phyloP scores from a whole-genome alignment of 2,329 filamentous ascomycete genomes.

The Penicillium sp. region DNA sequence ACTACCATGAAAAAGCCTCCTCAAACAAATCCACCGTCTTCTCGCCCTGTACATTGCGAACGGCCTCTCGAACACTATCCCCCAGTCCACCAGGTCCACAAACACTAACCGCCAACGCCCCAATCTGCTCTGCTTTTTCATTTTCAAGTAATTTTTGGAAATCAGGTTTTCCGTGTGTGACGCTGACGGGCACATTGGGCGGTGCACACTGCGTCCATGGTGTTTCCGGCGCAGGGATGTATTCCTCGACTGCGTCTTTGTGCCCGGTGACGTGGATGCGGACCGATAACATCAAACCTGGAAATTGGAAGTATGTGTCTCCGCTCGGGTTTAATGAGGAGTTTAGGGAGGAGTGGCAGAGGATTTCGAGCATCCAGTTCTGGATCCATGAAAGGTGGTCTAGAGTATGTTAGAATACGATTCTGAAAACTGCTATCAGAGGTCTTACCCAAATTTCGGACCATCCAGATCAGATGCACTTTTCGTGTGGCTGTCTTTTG shows the following conservation, averaged over 20 bases:
- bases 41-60: constrained; percentile 25
- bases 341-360: constrained; percentile 25
- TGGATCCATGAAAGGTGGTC: constrained; percentile 35
- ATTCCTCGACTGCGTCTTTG: constrained; percentile 24
- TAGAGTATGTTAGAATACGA: constrained; percentile 4
- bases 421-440: background rate
- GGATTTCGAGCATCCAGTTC: constrained; percentile 30
- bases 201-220: constrained; percentile 26
- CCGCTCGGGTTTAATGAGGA: constrained; percentile 17
- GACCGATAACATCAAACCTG: constrained; percentile 25
- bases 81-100: constrained; percentile 36
- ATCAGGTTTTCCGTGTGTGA: constrained; percentile 26
- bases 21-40: constrained; percentile 34
- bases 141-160: constrained; percentile 22
- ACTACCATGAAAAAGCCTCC: constrained; percentile 36
- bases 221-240: constrained; percentile 17
- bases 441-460: constrained; percentile 29
- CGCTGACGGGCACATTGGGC: constrained; percentile 21
- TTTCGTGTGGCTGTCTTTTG: constrained; percentile 25
- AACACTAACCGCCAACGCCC: constrained; percentile 36
- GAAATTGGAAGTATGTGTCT: constrained; percentile 23
- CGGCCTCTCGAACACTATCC: constrained; percentile 33
- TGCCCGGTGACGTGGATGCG: constrained; percentile 26
- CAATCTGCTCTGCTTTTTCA: constrained; percentile 28
- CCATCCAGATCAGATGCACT: constrained; percentile 30